These are phyloP conservation scores for Cryphonectria japonica DNA, from an alignment of 2,329 filamentous ascomycete genomes.

Conservation along the genomic window DNA sequence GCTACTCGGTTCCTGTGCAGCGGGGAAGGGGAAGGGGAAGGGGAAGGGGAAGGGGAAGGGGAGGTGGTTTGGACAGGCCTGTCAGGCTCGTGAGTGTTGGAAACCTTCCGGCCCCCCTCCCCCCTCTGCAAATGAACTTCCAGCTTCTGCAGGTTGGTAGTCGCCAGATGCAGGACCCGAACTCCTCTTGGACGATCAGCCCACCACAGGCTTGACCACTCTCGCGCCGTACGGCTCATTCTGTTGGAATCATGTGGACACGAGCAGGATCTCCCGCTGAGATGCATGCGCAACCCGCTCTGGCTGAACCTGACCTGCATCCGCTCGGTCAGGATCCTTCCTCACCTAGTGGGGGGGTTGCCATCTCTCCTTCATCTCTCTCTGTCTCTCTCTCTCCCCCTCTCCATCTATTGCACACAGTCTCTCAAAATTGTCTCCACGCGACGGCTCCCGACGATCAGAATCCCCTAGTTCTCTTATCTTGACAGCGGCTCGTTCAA, in stretches of 20 bases:
- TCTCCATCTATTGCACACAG: too few relatives aligned
- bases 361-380: background rate
- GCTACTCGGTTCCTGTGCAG: slow-evolving; percentile 7
- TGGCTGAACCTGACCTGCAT: background rate
- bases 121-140: background rate
- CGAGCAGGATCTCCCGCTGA: background rate
- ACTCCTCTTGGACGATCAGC: background rate
- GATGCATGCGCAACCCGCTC: background rate
- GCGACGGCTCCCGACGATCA: background rate
- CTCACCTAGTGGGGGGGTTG: background rate
- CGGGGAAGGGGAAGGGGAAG: background rate
- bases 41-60: background rate
- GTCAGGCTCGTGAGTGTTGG: background rate
- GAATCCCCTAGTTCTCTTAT: background rate
- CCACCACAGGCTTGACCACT: background rate
- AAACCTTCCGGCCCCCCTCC: too few relatives aligned
- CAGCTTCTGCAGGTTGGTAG: slow-evolving; percentile 3
- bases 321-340: slow-evolving; percentile 6
- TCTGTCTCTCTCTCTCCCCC: background rate
- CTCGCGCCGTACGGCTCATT: background rate
- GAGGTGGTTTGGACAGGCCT: background rate
- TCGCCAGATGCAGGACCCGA: background rate
- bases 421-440: background rate
- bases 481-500: slow-evolving; percentile 3
- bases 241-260: slow-evolving; percentile 1